A percentile compares a stretch with the other conserved stretches of the same genome.
Conservation (phyloP, 2,329 filamentous ascomycete species). For the Tolypocladium album region DNA sequence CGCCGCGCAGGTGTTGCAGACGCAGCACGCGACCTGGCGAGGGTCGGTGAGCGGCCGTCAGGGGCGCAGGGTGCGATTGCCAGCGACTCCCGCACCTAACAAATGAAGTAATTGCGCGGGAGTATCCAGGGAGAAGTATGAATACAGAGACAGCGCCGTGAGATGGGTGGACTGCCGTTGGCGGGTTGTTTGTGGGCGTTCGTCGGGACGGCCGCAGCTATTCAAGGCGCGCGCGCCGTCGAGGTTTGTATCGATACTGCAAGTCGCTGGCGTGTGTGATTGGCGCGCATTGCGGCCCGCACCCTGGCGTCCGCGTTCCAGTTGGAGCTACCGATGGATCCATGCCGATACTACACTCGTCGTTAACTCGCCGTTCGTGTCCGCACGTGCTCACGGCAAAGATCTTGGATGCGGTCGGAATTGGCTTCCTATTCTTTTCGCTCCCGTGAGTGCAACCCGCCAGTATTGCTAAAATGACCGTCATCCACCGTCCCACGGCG, state of each 20-base stretch:
- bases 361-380: too few relatives aligned
- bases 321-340: neutral
- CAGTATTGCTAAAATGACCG: neutral
- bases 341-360: too few relatives aligned
- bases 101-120: too few relatives aligned
- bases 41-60: neutral
- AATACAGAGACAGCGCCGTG: neutral
- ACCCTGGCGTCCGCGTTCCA: neutral
- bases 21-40: neutral
- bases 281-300: neutral
- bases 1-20: neutral
- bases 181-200: neutral
- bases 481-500: neutral
- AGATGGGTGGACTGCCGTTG: neutral
- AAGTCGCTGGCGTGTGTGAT: neutral
- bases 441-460: neutral
- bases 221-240: neutral
- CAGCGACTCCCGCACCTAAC: neutral
- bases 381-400: too few relatives aligned
- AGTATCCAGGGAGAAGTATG: neutral
- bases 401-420: too few relatives aligned
- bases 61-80: neutral
- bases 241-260: neutral
- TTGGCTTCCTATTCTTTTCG: neutral
- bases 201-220: neutral